Percentiles rank a stretch among this genome's conserved stretches.
These are phyloP conservation scores for Phialophora verrucosa DNA, from an alignment of 2,329 filamentous ascomycete species.

Conservation along the genomic window DNA sequence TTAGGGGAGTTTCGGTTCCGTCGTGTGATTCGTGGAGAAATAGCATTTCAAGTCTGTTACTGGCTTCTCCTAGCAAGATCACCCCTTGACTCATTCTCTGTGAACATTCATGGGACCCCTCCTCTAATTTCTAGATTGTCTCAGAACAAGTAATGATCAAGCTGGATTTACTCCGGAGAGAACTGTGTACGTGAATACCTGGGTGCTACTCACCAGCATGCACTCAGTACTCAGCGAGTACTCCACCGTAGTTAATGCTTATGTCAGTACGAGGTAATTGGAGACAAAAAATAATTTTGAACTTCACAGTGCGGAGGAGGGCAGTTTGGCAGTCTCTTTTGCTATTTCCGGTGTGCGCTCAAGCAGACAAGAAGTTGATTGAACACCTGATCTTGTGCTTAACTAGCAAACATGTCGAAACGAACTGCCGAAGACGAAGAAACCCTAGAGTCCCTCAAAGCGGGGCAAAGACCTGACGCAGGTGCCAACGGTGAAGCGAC, in stretches of 20 bases:
- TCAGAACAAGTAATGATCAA: no score
- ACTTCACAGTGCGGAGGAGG: slow-evolving; percentile 19
- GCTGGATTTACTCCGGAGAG: no score
- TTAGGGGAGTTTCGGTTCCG: no score
- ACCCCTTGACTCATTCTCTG: no score
- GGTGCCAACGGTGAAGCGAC: slow-evolving; percentile 58
- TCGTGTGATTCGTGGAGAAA: no score
- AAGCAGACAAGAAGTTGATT: not conserved
- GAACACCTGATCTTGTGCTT: not conserved
- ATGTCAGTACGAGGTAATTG: slow-evolving; percentile 9
- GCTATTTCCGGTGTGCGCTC: not conserved
- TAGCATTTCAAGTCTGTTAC: no score
- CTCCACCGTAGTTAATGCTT: slow-evolving; percentile 6
- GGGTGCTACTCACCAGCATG: not conserved
- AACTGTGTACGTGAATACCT: not conserved
- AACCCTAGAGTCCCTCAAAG: slow-evolving; percentile 63
- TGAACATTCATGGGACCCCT: no score
- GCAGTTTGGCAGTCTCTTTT: no score
- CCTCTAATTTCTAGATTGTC: no score
- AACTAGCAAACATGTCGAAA: slow-evolving; percentile 60
- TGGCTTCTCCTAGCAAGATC: no score
- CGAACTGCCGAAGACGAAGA: slow-evolving; percentile 61
- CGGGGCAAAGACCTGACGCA: slow-evolving; percentile 63
- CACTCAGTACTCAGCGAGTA: not conserved
- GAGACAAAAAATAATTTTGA: slow-evolving; percentile 22